phyloP scores from a whole-genome alignment of 83 land plant species.

The Picea abies region DNA sequence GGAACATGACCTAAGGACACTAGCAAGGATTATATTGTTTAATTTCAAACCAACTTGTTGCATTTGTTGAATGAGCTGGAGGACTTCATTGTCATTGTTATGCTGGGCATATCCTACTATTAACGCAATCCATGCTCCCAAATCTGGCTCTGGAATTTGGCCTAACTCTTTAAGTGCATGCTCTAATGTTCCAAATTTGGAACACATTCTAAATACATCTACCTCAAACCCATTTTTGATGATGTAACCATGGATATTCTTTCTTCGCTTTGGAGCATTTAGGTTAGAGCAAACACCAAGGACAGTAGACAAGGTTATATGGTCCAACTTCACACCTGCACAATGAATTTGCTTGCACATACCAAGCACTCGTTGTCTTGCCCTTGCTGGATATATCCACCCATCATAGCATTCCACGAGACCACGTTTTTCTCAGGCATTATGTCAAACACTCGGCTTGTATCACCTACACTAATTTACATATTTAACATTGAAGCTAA shows the following conservation, averaged over 20 bases:
- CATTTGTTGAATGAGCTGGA: neutral
- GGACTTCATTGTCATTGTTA: constrained; percentile 23
- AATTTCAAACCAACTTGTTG: neutral
- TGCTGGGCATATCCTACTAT: neutral
- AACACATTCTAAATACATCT: too few species aligned
- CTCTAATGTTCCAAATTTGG: too few species aligned
- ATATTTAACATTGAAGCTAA: too few species aligned
- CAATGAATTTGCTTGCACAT: constrained; percentile 19
- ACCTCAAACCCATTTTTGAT: too few species aligned
- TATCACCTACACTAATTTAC: too few species aligned
- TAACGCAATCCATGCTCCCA: too few species aligned
- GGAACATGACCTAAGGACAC: constrained; percentile 48
- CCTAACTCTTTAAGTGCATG: too few species aligned
- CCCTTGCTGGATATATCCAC: constrained; percentile 19
- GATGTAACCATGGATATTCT: too few species aligned
- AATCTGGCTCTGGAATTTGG: too few species aligned
- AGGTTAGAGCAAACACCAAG: neutral
- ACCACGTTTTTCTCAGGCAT: neutral
- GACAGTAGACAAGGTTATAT: neutral
- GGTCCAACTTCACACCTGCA: neutral
- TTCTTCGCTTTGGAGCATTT: too few species aligned
- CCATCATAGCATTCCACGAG: constrained; percentile 28
- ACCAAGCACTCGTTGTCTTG: constrained; percentile 10
- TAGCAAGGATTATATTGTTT: constrained; percentile 42
- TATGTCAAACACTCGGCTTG: too few species aligned